These are phyloP conservation scores for Phytophthora tubulina DNA, from an alignment of 352 stramenopile genomes.

Conservation along the genomic window DNA sequence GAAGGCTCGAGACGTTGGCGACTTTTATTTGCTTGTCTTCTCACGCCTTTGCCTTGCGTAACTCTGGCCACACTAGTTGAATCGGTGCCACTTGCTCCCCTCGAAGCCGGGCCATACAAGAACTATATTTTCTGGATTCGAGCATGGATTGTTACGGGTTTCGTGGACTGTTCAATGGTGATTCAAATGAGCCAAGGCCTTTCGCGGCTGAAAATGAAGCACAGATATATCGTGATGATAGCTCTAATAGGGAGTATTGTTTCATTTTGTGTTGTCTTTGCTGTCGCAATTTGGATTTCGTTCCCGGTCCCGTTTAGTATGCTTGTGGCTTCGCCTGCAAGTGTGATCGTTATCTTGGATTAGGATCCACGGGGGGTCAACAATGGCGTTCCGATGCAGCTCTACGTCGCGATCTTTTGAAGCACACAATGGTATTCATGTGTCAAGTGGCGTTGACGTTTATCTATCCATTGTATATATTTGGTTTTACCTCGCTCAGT, in stretches of 20 bases:
- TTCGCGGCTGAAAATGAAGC: constrained; percentile 17
- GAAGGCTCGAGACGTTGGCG: neutral
- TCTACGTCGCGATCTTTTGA: constrained; percentile 15
- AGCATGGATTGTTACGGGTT: constrained; percentile 9
- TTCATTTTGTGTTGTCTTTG: constrained; percentile 15
- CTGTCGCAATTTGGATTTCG: constrained; percentile 4
- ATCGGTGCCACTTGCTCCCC: constrained; percentile 3
- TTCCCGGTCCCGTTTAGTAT: constrained; percentile 35
- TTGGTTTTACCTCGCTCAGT: constrained; percentile 21
- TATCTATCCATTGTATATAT: constrained; percentile 42
- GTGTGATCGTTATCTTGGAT: constrained; percentile 16
- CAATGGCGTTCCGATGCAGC: constrained; percentile 11
- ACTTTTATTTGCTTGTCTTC: constrained; percentile 6
- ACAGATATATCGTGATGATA: constrained; percentile 14
- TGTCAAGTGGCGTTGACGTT: constrained; percentile 34
- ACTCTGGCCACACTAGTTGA: constrained; percentile 13
- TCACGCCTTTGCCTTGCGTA: constrained; percentile 29
- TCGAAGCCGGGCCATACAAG: constrained; percentile 3
- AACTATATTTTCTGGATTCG: constrained; percentile 26
- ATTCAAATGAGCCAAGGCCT: constrained; percentile 14
- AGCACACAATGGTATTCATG: constrained; percentile 31
- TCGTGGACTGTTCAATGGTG: constrained; percentile 13
- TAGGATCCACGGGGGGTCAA: constrained; percentile 16
- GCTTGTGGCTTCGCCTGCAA: constrained; percentile 30
- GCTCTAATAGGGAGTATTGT: neutral